These are phyloP conservation scores for Haplosporangium gracile DNA, from an alignment of 192 early-diverging fungal genomes.

Conservation along the genomic window DNA sequence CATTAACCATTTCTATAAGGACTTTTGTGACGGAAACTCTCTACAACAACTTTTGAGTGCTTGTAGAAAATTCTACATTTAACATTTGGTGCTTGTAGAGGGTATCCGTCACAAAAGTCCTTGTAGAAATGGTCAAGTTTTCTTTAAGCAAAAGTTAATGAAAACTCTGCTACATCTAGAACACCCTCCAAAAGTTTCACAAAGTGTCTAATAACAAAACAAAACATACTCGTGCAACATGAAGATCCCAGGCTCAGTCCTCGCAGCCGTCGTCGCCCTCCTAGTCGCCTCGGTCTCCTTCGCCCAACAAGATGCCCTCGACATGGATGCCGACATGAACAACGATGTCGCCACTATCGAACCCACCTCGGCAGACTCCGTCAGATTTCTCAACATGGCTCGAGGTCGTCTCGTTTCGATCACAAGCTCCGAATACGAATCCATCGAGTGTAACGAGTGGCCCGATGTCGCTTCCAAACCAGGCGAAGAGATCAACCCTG, in stretches of 20 bases:
- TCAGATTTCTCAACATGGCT: background rate
- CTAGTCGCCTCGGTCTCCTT: background rate
- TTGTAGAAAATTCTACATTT: no score
- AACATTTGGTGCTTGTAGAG: no score
- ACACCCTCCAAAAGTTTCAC: no score
- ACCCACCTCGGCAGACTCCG: background rate
- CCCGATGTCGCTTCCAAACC: background rate
- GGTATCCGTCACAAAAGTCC: no score
- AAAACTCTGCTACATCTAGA: no score
- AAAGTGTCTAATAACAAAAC: no score
- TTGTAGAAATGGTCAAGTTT: no score
- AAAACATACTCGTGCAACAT: background rate
- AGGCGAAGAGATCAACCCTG: background rate
- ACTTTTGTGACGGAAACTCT: no score
- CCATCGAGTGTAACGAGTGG: background rate
- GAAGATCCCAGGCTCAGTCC: background rate
- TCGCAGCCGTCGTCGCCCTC: background rate
- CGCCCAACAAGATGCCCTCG: background rate
- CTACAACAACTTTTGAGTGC: no score
- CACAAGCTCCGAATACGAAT: slow-evolving; percentile 7
- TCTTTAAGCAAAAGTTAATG: no score
- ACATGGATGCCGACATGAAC: background rate
- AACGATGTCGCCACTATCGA: no score
- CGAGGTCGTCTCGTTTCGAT: slow-evolving; percentile 6
- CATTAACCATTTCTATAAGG: no score